Evolutionary conservation across 2,329 filamentous ascomycete species (phyloP), one percentile per base, ranked within the genome.

Genomic region (Fusarium praegraminearum): DNA sequence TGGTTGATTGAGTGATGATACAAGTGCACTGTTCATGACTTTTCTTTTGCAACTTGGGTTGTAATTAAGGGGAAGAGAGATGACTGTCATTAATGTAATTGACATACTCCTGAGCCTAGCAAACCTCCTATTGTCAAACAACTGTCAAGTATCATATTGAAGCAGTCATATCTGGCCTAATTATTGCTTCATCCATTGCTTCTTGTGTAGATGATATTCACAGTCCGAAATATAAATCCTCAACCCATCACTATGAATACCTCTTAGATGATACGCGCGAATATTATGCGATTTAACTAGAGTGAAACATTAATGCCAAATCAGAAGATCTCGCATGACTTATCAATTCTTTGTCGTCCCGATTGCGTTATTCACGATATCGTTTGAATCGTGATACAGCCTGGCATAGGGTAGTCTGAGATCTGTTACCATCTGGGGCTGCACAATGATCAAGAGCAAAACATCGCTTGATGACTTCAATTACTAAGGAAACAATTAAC

Each of bases 1-100:
- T 46, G 33, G 35, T 51, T 51, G 33, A n/a, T 51, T 36, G 49
- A 40, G 35, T 36, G 49, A 28, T 51, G 49, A 51, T 41, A 51
- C 35, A 51, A 40, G 35, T 51, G 49, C 49, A 41, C 49, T 51
- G 49, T 51, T 51, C 49, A 26, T 51, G 35, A 41, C 24, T 41
- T 51, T 51, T 51, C 49, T 51, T 51, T 51, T 51, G 35, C 49
- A 51, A 51, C 49, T 51, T 22, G n/a, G 7, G 9, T 18, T 30
- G 24, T 51, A 51, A 51, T 51, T 51, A 51, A 51, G 33, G 49
- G 49, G 49, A 36, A 36, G 4, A 10, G 24, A 22, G 5, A 51
- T n/a, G 4, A 7, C 24, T 51, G 15, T 28, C 15, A 51, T 30
- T n/a, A 51, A 51, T 41, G 33, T 18, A 41, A 4, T 30, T 41